A percentile compares a stretch with the other conserved stretches of the same genome.
Evolutionary conservation across 495 filamentous ascomycete genomes (phyloP).

Genomic region (Emericellopsis terricola): DNA sequence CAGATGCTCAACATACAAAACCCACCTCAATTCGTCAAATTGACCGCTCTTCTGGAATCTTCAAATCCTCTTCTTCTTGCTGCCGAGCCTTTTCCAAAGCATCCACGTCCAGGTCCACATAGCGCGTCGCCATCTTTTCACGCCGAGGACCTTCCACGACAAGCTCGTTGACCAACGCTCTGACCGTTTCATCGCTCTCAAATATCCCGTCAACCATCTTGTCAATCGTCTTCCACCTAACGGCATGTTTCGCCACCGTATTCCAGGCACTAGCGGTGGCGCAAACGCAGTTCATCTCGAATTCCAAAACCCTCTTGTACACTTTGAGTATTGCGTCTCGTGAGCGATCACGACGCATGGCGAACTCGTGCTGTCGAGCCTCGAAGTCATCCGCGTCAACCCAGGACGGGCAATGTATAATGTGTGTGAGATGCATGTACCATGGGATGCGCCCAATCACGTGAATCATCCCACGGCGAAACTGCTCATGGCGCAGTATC

Average conservation of each 20-base stretch:
- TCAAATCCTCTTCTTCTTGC: neutral
- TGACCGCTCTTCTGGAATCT: no score
- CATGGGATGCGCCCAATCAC: slow-evolving; percentile 2
- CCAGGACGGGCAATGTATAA: neutral
- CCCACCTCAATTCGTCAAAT: no score
- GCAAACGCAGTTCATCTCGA: slow-evolving; percentile 3
- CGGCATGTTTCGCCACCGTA: neutral
- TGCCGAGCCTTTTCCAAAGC: neutral
- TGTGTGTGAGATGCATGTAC: slow-evolving; percentile 3
- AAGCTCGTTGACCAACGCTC: neutral
- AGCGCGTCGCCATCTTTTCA: neutral
- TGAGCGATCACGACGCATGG: neutral
- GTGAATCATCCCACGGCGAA: neutral
- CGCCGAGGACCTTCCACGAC: neutral
- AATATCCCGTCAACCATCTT: neutral
- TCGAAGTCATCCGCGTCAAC: neutral
- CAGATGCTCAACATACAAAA: no score
- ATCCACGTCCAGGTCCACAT: slow-evolving; percentile 1
- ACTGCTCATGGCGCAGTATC: neutral
- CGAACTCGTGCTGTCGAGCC: neutral
- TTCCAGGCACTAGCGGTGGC: slow-evolving; percentile 2
- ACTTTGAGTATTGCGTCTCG: neutral
- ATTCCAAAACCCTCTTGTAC: slow-evolving; percentile 1
- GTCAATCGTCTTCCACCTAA: neutral
- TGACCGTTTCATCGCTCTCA: neutral